Evolutionary conservation across 2,329 filamentous ascomycete species (phyloP).

Genomic region (Beauveria brongniartii): DNA sequence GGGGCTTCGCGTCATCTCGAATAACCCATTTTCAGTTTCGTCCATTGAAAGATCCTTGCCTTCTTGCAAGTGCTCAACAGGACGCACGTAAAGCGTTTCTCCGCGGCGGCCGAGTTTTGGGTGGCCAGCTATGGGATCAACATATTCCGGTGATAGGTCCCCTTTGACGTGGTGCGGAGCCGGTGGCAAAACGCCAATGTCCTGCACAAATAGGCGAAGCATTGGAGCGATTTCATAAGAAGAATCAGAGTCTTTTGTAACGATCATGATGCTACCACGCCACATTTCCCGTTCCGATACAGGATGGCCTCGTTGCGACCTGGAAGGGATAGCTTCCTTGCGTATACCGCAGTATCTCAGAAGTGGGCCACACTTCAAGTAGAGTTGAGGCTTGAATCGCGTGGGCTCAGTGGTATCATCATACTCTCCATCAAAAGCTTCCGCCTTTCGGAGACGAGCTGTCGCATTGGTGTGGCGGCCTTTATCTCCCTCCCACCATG

Average conservation of each 20-base stretch:
- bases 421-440: conserved; percentile 59
- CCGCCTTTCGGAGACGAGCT: conserved; percentile 45
- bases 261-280: conserved; percentile 93
- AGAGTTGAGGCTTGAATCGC: conserved; percentile 73
- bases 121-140: conserved; percentile 83
- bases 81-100: conserved; percentile 78
- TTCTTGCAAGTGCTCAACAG: conserved; percentile 78
- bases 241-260: conserved; percentile 77
- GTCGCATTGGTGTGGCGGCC: conserved; percentile 38
- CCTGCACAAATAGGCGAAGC: conserved; percentile 78
- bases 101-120: conserved; percentile 79
- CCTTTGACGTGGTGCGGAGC: conserved; percentile 61
- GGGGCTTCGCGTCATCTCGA: conserved; percentile 56
- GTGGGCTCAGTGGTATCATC: conserved; percentile 57
- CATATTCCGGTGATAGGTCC: conserved; percentile 69
- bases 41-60: conserved; percentile 68
- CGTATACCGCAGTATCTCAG: conserved; percentile 83
- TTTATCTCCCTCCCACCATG: conserved; percentile 69
- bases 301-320: conserved; percentile 19
- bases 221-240: conserved; percentile 73
- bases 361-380: conserved; percentile 83
- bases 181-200: conserved; percentile 71
- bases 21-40: conserved; percentile 77
- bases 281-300: conserved; percentile 65
- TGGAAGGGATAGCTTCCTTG: conserved; percentile 42